phyloP scores from a whole-genome alignment of 257 asterid genomes.

The Ophiorrhiza pumila region DNA sequence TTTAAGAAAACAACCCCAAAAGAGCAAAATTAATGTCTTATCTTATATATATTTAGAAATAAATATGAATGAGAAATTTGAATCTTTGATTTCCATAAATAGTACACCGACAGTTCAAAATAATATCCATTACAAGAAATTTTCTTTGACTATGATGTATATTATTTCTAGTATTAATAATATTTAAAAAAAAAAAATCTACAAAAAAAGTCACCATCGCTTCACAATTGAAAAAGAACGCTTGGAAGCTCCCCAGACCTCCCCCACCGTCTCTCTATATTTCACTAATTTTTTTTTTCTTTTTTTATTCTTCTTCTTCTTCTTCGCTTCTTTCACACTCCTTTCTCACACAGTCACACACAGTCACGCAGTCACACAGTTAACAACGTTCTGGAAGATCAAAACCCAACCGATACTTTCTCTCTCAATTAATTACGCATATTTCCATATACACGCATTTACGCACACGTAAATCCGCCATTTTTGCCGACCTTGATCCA shows the following conservation, averaged over 20 bases:
- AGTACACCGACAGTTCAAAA: too few relatives aligned
- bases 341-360: slow-evolving; percentile 2
- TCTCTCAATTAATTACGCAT: not conserved
- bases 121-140: too few relatives aligned
- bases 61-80: too few relatives aligned
- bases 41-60: too few relatives aligned
- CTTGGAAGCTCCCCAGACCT: not conserved
- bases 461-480: not conserved
- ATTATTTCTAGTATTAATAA: too few relatives aligned
- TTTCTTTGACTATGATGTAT: too few relatives aligned
- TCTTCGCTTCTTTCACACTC: slow-evolving; percentile 9
- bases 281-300: not conserved
- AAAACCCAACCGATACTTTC: not conserved
- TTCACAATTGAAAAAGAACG: not conserved
- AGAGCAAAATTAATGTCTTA: too few relatives aligned
- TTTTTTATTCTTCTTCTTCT: not conserved
- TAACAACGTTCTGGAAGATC: not conserved
- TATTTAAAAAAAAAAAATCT: not conserved
- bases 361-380: not conserved
- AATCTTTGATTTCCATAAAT: too few relatives aligned
- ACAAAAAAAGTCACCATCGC: slow-evolving; percentile 1
- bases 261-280: not conserved
- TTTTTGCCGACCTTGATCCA: slow-evolving; percentile 5
- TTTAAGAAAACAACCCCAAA: too few relatives aligned
- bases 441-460: not conserved